Base-by-base conservation (phyloP, 2,329 filamentous ascomycete species). In the Alternaria brassicae region DNA sequence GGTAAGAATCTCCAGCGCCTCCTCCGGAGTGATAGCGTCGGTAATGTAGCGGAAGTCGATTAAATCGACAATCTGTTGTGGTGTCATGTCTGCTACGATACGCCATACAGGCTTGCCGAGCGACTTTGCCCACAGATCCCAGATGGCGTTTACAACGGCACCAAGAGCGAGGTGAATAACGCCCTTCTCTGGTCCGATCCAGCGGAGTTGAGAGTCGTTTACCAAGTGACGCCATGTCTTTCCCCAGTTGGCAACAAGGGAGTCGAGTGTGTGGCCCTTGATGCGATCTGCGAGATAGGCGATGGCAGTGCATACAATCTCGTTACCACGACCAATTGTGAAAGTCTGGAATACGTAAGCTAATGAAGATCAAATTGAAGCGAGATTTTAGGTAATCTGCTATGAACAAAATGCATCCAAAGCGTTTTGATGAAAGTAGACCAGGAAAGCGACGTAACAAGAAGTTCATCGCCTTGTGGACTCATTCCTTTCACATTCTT, bases 1-100 rank as follows among this genome's bases (percentile, higher is more conserved):
- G 68, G 84, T 85, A 42, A 97, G 82, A 74, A 97, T 82, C 21
- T 82, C 83, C 36, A 96, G 76, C 0, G 92, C 92, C 78, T 97
- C 93, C 39, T 92, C 89, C 0, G 91, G 91, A 0, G 92, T 96
- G 66, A 97, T 84, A n/a, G 92, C 92, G 79, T 97, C 93, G 23
- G 91, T 95, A 78, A 97, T 96, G 80, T 97, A 97, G 49, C 93
- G 86, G 82, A 97, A 97, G 80, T 97, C 93, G 75, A 97, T 93
- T 81, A 93, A 94, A 59, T 84, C 81, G 51, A 97, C 92, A 51
- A 96, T 87, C 81, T 97, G 89, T 79, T 95, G 90, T 1, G 93
- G 92, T 3, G 85, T 89, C 91, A 97, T 96, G 68, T 97, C 93
- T 10, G 91, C 90, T 23, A 97, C 90, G 62, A 97, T 89, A 59